Evolutionary conservation across 305 asterid genomes (phyloP).

Genomic region (Fraxinus latifolia): DNA sequence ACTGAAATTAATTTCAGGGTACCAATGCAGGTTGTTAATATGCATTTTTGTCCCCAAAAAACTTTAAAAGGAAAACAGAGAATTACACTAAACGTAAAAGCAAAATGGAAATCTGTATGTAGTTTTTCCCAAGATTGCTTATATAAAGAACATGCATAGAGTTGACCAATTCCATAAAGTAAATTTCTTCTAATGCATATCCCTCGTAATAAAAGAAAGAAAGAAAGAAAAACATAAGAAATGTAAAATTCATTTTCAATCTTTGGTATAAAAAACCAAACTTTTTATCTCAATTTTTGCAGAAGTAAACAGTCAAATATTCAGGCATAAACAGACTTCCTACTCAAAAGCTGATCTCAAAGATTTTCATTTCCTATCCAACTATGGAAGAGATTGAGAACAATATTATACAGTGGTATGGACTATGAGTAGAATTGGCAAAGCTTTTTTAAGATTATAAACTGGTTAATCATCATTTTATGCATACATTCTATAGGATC

Average conservation of each 20-base stretch:
- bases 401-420: background rate
- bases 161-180: background rate
- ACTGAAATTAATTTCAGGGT: conserved; percentile 5
- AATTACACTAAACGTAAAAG: background rate
- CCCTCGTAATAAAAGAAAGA: background rate
- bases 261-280: background rate
- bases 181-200: conserved; percentile 5
- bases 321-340: background rate
- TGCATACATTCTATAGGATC: background rate
- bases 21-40: conserved; percentile 5
- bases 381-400: background rate
- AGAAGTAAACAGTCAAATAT: background rate
- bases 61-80: background rate
- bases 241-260: background rate
- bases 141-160: background rate
- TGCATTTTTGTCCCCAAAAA: background rate
- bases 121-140: background rate
- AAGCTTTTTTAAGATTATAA: background rate
- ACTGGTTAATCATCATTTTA: background rate
- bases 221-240: background rate
- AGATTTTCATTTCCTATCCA: background rate
- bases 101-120: background rate
- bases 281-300: background rate
- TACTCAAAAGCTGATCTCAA: background rate
- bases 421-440: background rate